Evolutionary conservation across 257 asterid species (phyloP).

Genomic region (Forsythia suspensa): DNA sequence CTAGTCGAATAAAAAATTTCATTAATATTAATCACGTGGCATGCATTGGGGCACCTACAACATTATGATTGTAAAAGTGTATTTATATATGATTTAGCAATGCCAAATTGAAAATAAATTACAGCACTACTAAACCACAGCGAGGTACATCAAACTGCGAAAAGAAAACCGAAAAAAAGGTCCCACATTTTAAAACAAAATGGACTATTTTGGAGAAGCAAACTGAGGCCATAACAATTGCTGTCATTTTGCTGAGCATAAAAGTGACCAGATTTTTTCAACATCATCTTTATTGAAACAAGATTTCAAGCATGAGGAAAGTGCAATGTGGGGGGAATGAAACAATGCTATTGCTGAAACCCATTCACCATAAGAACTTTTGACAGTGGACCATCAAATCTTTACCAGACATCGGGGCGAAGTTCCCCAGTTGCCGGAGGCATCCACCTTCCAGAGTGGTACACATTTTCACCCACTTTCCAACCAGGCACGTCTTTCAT

Average conservation of each 20-base stretch:
- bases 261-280: conserved; percentile 29
- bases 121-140: too few species aligned
- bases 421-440: conserved; percentile 97
- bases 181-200: neutral
- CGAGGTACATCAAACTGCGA: too few species aligned
- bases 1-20: too few species aligned
- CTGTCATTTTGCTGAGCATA: neutral
- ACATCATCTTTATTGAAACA: conserved; percentile 37
- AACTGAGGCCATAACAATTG: neutral
- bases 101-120: too few species aligned
- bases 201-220: neutral
- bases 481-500: conserved; percentile 98
- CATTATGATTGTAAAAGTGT: too few species aligned
- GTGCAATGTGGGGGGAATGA: conserved; percentile 15
- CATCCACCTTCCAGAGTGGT: conserved; percentile 96
- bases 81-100: too few species aligned
- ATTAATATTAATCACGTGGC: too few species aligned
- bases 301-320: conserved; percentile 20
- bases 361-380: neutral
- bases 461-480: conserved; percentile 93
- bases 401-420: conserved; percentile 90
- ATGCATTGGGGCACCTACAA: too few species aligned
- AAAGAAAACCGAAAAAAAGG: neutral
- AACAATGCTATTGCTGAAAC: conserved; percentile 2
- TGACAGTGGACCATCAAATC: neutral